These are phyloP conservation scores for Aspergillus nomiae DNA, from an alignment of 2,329 filamentous ascomycete species.

Conservation along the genomic window DNA sequence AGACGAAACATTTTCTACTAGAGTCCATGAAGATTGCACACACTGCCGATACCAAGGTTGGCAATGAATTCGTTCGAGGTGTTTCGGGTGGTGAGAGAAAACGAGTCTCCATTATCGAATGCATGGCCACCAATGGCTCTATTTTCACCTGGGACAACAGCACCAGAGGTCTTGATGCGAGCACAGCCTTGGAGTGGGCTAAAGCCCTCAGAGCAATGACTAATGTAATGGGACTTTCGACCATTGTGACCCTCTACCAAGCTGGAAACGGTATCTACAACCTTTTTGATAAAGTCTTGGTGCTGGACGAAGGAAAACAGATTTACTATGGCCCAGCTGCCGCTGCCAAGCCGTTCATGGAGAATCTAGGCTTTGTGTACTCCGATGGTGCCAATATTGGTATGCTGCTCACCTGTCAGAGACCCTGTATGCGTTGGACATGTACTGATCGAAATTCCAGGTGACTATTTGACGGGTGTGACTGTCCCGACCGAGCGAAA, in stretches of 20 bases:
- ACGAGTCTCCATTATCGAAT: slow-evolving; percentile 66
- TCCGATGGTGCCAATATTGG: slow-evolving; percentile 61
- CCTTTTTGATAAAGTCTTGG: slow-evolving; percentile 67
- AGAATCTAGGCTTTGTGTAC: slow-evolving; percentile 64
- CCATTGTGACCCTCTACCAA: slow-evolving; percentile 55
- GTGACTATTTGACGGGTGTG: slow-evolving; percentile 67
- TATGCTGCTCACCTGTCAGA: slow-evolving; percentile 33
- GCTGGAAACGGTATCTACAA: slow-evolving; percentile 56
- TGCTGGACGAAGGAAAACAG: slow-evolving; percentile 64
- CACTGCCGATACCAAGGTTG: slow-evolving; percentile 65
- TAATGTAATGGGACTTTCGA: slow-evolving; percentile 57
- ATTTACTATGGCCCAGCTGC: slow-evolving; percentile 64
- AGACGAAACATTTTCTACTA: slow-evolving; percentile 56
- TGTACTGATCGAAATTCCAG: slow-evolving; percentile 25
- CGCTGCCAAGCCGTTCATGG: slow-evolving; percentile 65
- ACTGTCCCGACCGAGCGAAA: slow-evolving; percentile 57
- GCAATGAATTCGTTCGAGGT: slow-evolving; percentile 64
- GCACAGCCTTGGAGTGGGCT: slow-evolving; percentile 59
- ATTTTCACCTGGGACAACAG: slow-evolving; percentile 67
- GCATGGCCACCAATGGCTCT: slow-evolving; percentile 55
- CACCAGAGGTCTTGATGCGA: slow-evolving; percentile 64
- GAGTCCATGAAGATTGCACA: slow-evolving; percentile 58
- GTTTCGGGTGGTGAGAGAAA: slow-evolving; percentile 68
- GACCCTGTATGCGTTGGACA: neutral
- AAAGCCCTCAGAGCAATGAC: slow-evolving; percentile 62